phyloP scores from a whole-genome alignment of 2,329 filamentous ascomycete genomes.

The Fonsecaea erecta region DNA sequence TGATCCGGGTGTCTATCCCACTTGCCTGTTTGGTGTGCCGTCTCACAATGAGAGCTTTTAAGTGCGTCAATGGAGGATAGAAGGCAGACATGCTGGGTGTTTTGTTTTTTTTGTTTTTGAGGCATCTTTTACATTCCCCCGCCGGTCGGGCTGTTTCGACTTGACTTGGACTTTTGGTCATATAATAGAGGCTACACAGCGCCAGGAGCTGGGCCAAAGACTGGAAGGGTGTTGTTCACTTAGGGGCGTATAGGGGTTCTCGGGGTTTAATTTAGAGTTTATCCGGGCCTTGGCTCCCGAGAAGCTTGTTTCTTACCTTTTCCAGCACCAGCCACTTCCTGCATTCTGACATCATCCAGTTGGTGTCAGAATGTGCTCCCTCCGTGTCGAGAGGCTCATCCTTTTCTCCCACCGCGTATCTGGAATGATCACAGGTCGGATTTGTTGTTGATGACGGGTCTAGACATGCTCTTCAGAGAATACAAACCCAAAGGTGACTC shows the following conservation, averaged over 20 bases:
- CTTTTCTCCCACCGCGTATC: background rate
- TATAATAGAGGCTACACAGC: too few species aligned
- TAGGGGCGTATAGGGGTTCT: too few species aligned
- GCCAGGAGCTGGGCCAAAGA: too few species aligned
- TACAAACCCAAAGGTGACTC: background rate
- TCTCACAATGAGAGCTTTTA: background rate
- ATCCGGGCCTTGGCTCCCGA: too few species aligned
- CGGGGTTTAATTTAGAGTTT: too few species aligned
- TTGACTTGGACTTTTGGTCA: background rate
- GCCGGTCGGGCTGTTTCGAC: background rate
- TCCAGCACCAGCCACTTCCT: too few species aligned
- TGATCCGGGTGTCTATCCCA: background rate
- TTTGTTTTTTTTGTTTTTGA: background rate
- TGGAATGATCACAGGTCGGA: background rate
- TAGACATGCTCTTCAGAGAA: background rate
- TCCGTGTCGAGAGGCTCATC: background rate
- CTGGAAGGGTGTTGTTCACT: too few species aligned
- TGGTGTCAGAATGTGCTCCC: background rate
- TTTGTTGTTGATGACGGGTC: background rate
- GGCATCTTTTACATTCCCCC: background rate
- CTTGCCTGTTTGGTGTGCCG: background rate
- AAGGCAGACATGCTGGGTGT: background rate
- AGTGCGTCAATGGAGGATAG: background rate
- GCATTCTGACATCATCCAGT: background rate
- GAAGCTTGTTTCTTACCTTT: background rate